Percentiles rank a stretch among this genome's conserved stretches.
These are phyloP conservation scores for Ambrosiella cleistominuta DNA, from an alignment of 2,329 filamentous ascomycete genomes.

Conservation along the genomic window DNA sequence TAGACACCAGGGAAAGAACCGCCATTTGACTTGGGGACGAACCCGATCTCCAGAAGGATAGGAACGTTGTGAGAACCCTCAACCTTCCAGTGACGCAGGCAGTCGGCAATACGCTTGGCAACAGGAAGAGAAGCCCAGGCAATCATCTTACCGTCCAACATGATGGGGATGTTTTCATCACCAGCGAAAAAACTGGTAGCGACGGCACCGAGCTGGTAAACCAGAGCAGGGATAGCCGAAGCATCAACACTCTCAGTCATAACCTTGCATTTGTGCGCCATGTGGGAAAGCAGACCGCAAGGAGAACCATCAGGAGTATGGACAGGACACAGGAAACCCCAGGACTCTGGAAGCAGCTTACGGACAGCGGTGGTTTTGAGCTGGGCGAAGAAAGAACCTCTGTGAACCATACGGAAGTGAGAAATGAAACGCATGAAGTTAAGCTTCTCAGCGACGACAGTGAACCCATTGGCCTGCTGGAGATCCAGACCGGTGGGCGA, in stretches of 20 bases:
- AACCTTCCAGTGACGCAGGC: constrained; percentile 88
- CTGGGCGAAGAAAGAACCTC: constrained; percentile 96
- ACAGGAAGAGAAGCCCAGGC: constrained; percentile 81
- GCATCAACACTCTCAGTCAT: constrained; percentile 59
- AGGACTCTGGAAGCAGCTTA: constrained; percentile 88
- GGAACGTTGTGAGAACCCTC: constrained; percentile 68
- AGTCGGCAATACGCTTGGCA: constrained; percentile 66
- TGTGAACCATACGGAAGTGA: constrained; percentile 97
- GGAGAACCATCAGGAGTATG: constrained; percentile 94
- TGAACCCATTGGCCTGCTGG: constrained; percentile 88
- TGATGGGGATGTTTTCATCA: constrained; percentile 71
- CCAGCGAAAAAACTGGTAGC: constrained; percentile 59
- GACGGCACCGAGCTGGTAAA: constrained; percentile 64
- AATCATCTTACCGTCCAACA: constrained; percentile 76
- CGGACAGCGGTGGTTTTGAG: constrained; percentile 92
- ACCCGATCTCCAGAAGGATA: constrained; percentile 73
- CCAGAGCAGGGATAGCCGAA: constrained; percentile 54
- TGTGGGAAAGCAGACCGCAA: constrained; percentile 85
- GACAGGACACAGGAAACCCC: constrained; percentile 94
- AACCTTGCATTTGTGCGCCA: constrained; percentile 87
- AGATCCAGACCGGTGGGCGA: constrained; percentile 84
- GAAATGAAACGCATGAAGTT: constrained; percentile 98
- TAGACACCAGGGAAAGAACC: constrained; percentile 96
- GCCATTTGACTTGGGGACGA: constrained; percentile 69
- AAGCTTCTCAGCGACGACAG: constrained; percentile 93